A percentile compares a stretch with the other conserved stretches of the same genome.
phyloP scores from a whole-genome alignment of 495 filamentous ascomycete species.

The Antarctomyces pellizariae region DNA sequence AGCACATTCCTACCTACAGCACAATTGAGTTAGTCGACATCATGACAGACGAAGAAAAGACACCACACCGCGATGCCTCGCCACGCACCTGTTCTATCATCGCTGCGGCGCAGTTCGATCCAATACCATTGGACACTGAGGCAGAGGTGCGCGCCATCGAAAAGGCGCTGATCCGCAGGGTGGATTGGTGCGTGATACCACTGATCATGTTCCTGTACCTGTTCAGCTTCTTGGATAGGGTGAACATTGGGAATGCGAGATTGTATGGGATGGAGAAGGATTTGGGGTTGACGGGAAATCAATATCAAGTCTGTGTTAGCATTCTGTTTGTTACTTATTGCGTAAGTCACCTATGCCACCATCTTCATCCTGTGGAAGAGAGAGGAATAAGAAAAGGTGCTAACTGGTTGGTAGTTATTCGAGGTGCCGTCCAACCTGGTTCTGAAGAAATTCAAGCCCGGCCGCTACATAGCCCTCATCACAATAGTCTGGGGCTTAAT shows the following conservation, averaged over 20 bases:
- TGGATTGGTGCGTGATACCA: constrained; percentile 36
- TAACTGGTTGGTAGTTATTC: too few relatives aligned
- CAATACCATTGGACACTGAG: too few relatives aligned
- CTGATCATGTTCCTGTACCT: constrained; percentile 37
- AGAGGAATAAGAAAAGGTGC: not conserved
- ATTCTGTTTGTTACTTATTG: constrained; percentile 52
- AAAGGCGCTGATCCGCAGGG: constrained; percentile 25
- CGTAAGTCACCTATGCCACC: constrained; percentile 14
- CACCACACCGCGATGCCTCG: too few relatives aligned
- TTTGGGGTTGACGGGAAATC: constrained; percentile 31
- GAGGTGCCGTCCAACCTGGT: constrained; percentile 39
- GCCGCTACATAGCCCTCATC: constrained; percentile 10
- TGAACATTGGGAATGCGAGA: constrained; percentile 59
- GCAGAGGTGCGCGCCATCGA: constrained; percentile 1
- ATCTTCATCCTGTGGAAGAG: constrained; percentile 1
- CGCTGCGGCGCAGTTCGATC: too few relatives aligned
- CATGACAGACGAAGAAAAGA: too few relatives aligned
- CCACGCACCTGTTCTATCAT: too few relatives aligned
- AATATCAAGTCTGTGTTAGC: constrained; percentile 47
- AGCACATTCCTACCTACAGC: too few relatives aligned
- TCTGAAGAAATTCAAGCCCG: constrained; percentile 9
- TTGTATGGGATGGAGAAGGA: constrained; percentile 47
- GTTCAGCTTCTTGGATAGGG: constrained; percentile 43
- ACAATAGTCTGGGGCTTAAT: constrained; percentile 14
- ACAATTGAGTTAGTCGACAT: too few relatives aligned